Percentiles rank a stretch among this genome's conserved stretches.
Evolutionary conservation across 441 rosid genomes (phyloP).

Genomic region (Francoa sonchifolia): DNA sequence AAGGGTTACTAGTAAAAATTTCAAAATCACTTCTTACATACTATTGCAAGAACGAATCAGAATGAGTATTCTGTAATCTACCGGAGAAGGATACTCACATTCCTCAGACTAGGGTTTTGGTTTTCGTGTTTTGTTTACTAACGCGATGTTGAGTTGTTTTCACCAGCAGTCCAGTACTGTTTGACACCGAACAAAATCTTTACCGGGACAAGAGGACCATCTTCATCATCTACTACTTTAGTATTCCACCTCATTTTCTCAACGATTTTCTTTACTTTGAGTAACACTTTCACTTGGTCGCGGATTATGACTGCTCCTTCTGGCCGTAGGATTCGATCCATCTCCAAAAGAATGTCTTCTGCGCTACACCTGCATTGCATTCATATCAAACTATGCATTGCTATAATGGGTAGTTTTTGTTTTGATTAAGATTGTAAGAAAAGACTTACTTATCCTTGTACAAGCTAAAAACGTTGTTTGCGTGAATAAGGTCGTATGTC

Average conservation of each 20-base stretch:
- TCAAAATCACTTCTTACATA: no score
- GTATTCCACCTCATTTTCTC: constrained; percentile 40
- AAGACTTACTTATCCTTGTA: constrained; percentile 27
- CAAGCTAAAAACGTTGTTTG: constrained; percentile 26
- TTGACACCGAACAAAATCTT: constrained; percentile 56
- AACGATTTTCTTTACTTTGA: constrained; percentile 35
- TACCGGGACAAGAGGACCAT: constrained; percentile 47
- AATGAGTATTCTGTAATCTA: no score
- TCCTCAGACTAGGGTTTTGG: no score
- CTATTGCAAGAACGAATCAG: no score
- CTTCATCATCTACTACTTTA: constrained; percentile 51
- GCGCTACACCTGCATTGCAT: constrained; percentile 28
- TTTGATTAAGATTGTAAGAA: no score
- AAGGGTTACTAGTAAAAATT: no score
- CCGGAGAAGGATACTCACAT: no score
- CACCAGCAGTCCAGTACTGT: constrained; percentile 30
- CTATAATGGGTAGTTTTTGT: no score
- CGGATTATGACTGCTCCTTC: constrained; percentile 51
- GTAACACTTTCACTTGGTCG: constrained; percentile 44
- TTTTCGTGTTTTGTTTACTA: no score
- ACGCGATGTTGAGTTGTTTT: no score
- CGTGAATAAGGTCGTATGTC: constrained; percentile 42
- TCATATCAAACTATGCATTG: not conserved
- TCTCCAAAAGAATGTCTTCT: constrained; percentile 49
- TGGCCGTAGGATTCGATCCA: constrained; percentile 54